These are phyloP conservation scores for Claviceps sp. DNA, from an alignment of 2,329 filamentous ascomycete genomes.

Conservation along the genomic window DNA sequence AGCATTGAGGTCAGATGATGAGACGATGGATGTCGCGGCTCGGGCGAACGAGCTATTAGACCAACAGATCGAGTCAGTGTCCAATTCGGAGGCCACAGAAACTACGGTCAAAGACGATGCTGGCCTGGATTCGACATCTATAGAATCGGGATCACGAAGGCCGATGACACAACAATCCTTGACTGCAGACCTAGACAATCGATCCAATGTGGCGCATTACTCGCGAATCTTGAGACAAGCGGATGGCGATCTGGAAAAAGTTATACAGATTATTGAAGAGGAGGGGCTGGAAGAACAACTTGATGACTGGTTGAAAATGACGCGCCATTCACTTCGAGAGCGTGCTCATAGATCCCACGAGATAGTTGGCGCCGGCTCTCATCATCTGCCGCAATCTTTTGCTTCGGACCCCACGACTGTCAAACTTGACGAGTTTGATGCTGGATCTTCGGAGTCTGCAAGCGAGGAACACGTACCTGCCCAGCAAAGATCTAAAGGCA, in stretches of 20 bases:
- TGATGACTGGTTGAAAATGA: slow-evolving; percentile 43
- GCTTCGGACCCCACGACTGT: background rate
- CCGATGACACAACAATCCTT: background rate
- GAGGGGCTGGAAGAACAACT: slow-evolving; percentile 47
- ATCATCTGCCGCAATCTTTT: background rate
- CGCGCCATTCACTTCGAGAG: slow-evolving; percentile 22
- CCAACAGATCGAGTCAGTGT: background rate
- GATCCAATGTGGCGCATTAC: slow-evolving; percentile 19
- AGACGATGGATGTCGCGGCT: slow-evolving; percentile 17
- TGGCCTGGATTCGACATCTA: background rate
- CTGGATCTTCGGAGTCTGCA: background rate
- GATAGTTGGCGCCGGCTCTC: background rate
- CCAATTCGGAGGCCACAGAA: background rate
- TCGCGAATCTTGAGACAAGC: slow-evolving; percentile 46
- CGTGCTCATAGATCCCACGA: background rate
- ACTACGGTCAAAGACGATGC: background rate
- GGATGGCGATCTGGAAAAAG: slow-evolving; percentile 43
- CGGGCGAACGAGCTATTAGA: slow-evolving; percentile 3
- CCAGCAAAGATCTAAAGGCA: slow-evolving; percentile 13
- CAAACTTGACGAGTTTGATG: background rate
- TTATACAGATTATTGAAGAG: slow-evolving; percentile 47
- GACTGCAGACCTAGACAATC: slow-evolving; percentile 5
- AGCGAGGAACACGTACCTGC: background rate
- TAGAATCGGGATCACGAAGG: background rate
- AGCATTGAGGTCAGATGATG: slow-evolving; percentile 20